Evolutionary conservation across 2,329 filamentous ascomycete genomes (phyloP).

Genomic region (Colletotrichum incanum): DNA sequence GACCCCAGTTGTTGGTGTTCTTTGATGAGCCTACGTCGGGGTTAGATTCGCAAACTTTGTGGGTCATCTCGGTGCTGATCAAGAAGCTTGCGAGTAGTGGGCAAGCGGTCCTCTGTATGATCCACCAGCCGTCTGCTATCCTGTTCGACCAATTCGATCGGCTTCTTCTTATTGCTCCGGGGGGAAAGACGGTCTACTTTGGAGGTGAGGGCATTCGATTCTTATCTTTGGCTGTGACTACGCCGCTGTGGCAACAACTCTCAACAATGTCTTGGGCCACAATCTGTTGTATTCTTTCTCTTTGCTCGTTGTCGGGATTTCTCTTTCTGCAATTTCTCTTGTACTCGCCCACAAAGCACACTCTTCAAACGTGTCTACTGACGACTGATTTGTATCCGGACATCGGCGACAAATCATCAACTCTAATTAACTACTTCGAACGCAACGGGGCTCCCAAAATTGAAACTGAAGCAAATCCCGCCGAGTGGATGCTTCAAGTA

Average conservation of each 20-base stretch:
- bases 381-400: background rate
- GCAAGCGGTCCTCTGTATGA: constrained; percentile 62
- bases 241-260: too few species aligned
- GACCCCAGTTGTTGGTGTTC: constrained; percentile 80
- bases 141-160: constrained; percentile 66
- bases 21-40: constrained; percentile 86
- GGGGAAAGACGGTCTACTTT: constrained; percentile 73
- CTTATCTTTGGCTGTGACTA: too few species aligned
- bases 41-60: constrained; percentile 81
- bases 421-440: constrained; percentile 72
- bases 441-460: constrained; percentile 71
- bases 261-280: too few species aligned
- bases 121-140: constrained; percentile 62
- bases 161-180: constrained; percentile 68
- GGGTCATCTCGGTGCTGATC: constrained; percentile 80
- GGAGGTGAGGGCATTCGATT: constrained; percentile 59
- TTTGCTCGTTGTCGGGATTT: too few species aligned
- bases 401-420: constrained; percentile 59
- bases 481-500: constrained; percentile 75
- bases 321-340: too few species aligned
- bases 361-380: too few species aligned
- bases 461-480: constrained; percentile 71
- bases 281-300: too few species aligned
- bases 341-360: too few species aligned
- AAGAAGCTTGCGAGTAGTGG: constrained; percentile 71